A percentile compares a stretch with the other conserved stretches of the same genome.
Conservation (phyloP, 2,329 filamentous ascomycete genomes). For the Pestalotiopsis fici region DNA sequence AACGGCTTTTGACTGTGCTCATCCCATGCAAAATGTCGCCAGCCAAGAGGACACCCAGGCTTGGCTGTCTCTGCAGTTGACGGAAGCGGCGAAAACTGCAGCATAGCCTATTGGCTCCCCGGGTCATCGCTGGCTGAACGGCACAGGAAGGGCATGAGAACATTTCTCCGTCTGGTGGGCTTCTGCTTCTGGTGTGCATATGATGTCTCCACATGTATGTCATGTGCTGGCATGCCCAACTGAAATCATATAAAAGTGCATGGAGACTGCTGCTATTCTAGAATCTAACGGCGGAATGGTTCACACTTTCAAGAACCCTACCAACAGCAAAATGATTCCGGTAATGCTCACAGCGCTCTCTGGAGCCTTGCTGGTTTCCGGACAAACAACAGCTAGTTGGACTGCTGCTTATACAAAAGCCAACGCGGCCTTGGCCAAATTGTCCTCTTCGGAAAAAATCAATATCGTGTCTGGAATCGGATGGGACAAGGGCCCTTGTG, state of each 20-base stretch:
- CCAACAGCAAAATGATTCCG: constrained; percentile 14
- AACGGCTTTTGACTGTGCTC: background rate
- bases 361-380: constrained; percentile 23
- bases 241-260: background rate
- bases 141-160: background rate
- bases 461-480: constrained; percentile 77
- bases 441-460: constrained; percentile 77
- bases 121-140: background rate
- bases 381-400: constrained; percentile 52
- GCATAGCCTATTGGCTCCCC: background rate
- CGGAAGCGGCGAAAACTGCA: background rate
- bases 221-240: background rate
- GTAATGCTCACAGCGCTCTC: constrained; percentile 16
- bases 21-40: background rate
- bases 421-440: constrained; percentile 63
- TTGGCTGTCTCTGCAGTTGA: background rate
- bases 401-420: constrained; percentile 71
- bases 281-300: background rate
- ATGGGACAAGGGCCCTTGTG: constrained; percentile 72
- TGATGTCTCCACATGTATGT: background rate
- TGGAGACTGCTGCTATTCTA: background rate
- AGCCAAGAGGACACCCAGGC: background rate
- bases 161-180: background rate
- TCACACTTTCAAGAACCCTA: background rate
- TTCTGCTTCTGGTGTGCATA: background rate